Evolutionary conservation across 345 rosid species (phyloP), one percentile per base, ranked within the genome.

Genomic region (Luvunga scandens): DNA sequence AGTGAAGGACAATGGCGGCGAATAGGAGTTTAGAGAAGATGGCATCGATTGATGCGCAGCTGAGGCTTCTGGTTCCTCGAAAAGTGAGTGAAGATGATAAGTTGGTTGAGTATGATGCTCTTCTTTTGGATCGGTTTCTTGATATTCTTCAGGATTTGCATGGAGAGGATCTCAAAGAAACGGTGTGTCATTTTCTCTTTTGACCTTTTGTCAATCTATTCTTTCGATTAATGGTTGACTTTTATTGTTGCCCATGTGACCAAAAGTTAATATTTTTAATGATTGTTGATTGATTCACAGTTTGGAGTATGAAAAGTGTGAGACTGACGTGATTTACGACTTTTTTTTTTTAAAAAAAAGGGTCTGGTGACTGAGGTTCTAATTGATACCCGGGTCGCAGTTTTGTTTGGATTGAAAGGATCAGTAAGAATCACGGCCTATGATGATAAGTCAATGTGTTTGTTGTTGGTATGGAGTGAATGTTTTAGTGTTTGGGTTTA

Each of bases 61-160:
- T 96, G 69, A 88, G 98, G 76, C 92, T 83, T 62, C 83, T 96
- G 73, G 98, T 84, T 72, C 99, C 99, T 30, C 78, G 82, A 56
- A 94, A 88, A 87, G 97, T 96, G 62, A 90, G 97, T 63, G 99
- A 94, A 84, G 99, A 96, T 85, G 99, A 96, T 75, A 96, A 96
- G 83, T 79, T 96, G 84, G 83, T 96, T 65, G 99, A 96, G 84
- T 96, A 96, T 77, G 99, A 96, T 78, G 99, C 98, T 82, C 75
- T 96, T 78, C 92, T 96, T 82, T 84, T 94, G 82, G 99, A 94
- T 88, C 94, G 98, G 25, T 96, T 96, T 79, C 98, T 96, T 48
- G 99, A 94, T 83, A 96, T 96, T 75, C 93, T 96, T 71, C 97
- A 91, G 80, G 97, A 94, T 83, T 85, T 94, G 82, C 98, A 96